phyloP scores from a whole-genome alignment of 1,284 basidiomycete genomes.

The Rhodotorula sp. region DNA sequence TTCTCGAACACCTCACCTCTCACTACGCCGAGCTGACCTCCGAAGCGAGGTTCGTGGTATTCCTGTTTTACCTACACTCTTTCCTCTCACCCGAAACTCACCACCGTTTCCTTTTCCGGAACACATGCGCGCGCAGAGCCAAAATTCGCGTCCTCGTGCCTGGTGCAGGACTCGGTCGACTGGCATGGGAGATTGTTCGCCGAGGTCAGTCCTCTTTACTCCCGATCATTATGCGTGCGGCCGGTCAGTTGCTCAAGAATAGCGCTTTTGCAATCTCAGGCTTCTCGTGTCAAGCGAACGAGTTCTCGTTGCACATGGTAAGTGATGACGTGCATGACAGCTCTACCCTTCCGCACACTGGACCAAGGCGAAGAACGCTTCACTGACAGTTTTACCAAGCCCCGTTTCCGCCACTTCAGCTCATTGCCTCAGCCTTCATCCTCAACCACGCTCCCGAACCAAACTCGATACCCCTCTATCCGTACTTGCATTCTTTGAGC shows the following conservation, averaged over 20 bases:
- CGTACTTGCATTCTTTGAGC: conserved; percentile 85
- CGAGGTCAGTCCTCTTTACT: conserved; percentile 57
- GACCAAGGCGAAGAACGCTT: background rate
- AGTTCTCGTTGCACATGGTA: conserved; percentile 92
- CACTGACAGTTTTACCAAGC: background rate
- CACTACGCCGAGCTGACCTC: conserved; percentile 61
- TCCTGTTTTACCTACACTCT: background rate
- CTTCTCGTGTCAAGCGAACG: conserved; percentile 61
- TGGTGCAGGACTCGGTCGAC: conserved; percentile 77
- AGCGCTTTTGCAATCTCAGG: background rate
- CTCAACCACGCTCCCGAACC: conserved; percentile 60
- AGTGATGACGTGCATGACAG: conserved; percentile 65
- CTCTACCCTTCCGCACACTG: no score
- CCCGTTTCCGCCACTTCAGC: conserved; percentile 1
- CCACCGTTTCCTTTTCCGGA: background rate
- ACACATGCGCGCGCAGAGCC: conserved; percentile 50
- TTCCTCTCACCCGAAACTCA: background rate
- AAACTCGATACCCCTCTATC: conserved; percentile 71
- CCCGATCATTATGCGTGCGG: no score
- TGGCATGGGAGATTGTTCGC: conserved; percentile 80
- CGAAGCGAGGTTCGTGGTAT: conserved; percentile 55
- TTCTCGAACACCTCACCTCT: conserved; percentile 68
- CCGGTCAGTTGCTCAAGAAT: background rate
- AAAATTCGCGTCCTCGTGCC: conserved; percentile 76
- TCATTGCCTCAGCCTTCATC: conserved; percentile 34